These are phyloP conservation scores for Daedaleopsis nitida DNA, from an alignment of 768 basidiomycete species.

Conservation along the genomic window DNA sequence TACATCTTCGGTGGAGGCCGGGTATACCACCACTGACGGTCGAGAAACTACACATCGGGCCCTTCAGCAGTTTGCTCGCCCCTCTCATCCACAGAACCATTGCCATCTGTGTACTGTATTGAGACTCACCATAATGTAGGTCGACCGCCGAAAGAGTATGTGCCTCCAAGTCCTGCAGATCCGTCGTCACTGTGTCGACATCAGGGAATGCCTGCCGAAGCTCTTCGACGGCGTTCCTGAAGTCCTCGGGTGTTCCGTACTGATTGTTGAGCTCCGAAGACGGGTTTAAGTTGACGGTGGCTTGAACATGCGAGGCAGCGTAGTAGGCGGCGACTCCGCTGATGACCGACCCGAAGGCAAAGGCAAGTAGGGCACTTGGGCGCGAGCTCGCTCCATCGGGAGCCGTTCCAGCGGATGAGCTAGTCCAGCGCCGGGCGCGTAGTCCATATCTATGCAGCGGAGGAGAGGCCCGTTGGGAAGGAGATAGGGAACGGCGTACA, in stretches of 20 bases:
- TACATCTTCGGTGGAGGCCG: conserved; percentile 79
- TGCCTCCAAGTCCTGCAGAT: conserved; percentile 48
- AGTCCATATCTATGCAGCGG: too few species aligned
- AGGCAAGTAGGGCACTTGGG: neutral
- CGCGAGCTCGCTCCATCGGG: neutral
- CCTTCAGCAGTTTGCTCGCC: neutral
- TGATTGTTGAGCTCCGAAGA: conserved; percentile 16
- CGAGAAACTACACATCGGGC: conserved; percentile 33
- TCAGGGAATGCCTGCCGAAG: conserved; percentile 43
- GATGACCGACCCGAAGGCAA: neutral
- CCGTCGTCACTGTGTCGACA: conserved; percentile 48
- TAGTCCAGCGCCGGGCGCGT: too few species aligned
- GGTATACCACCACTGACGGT: conserved; percentile 68
- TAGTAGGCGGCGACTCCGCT: neutral
- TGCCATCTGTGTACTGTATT: neutral
- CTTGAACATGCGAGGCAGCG: neutral
- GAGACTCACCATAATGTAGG: conserved; percentile 48
- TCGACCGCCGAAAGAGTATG: conserved; percentile 60
- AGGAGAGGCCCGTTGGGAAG: too few species aligned
- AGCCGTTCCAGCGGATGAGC: too few species aligned
- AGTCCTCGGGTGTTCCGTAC: conserved; percentile 59
- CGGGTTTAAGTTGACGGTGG: neutral
- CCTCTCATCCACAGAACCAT: neutral
- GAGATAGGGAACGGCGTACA: too few species aligned
- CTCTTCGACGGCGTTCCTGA: conserved; percentile 53